Evolutionary conservation across 2,329 filamentous ascomycete species (phyloP), one percentile per base, ranked within the genome.

Genomic region (Penicillium sp.): DNA sequence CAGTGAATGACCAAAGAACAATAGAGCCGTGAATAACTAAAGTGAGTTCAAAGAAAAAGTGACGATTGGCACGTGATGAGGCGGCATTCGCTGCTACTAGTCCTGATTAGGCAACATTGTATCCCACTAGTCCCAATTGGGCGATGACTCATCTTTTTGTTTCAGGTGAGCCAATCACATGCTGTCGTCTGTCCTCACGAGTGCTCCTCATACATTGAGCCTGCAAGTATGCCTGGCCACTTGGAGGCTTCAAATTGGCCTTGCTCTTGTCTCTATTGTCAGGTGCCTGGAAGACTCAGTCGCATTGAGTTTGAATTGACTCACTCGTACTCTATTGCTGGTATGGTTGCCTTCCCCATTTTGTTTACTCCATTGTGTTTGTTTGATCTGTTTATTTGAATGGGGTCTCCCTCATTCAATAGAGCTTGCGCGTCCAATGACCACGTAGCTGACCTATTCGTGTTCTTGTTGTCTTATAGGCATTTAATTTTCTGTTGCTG

Each of bases 111-210:
- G 10, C 2, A 33, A 2, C 31, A 33, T 33, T 13, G 31, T 2
- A 6, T 33, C 5, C 2, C 6, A 50, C 53, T 52, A 56, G 21
- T 29, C 53, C 33, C 1, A 0, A 52, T 38, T 31, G 6, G 7
- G 8, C 2, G 27, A 56, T 65, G 63, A 65, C 42, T 65, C 59
- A 64, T 41, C 50, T 6, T 4, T 21, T 44, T 31, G 38, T 36
- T 56, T 4, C 17, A 1, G 7, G 2, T 6, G 23, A 39, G 27
- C 70, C 68, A 73, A 73, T 72, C 61, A 69, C 47, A 58, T 55
- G 21, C 47, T 71, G 70, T 67, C 62, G 58, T 70, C 61, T 72
- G 70, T 68, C 70, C 70, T 73, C 63, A 69, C 59, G 47, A 31
- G 39, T 21, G 39, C 56, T 49, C 17, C 38, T 49, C 66, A 66